Evolutionary conservation across 2,329 filamentous ascomycete species (phyloP), one percentile per base, ranked within the genome.

Genomic region (Sporothrix protearum): DNA sequence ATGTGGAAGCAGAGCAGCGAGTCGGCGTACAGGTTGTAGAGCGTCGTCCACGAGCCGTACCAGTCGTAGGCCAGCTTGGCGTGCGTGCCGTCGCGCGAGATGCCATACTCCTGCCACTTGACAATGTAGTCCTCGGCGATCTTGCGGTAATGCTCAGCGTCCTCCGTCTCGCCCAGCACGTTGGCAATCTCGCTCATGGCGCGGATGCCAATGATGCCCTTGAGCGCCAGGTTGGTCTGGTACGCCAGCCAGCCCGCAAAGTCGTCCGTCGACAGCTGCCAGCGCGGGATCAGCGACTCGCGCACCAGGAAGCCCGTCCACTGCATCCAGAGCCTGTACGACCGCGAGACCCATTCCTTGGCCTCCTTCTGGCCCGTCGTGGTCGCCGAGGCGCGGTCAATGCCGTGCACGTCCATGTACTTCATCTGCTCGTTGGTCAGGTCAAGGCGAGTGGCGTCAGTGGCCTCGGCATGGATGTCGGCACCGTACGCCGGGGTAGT

Each of bases 141-240:
- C 72, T 87, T 85, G 78, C 83, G 83, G 78, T 88, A 92, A 76
- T 90, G 82, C 53, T 85, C 81, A 57, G 85, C 86, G 73, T 93
- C 90, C 2, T 82, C 80, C 2, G 82, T 79, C 53, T 89, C 82
- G 69, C 86, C 89, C 42, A 88, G 81, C 2, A 91, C 79, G 36
- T 83, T 81, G 2, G 91, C 86, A 10, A 93, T 83, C 75, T 91
- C 87, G 77, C 88, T 88, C 89, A 93, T 93, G 45, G 91, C 91
- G 77, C 91, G 89, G 80, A 93, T 92, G 30, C 91, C 91, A 72
- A 94, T 85, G 73, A 93, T 92, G 42, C 91, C 91, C 79, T 93
- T 94, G 53, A 93, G 81, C 0, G 91, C 91, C 66, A 94, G 82
- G 75, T 93, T 93, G 0, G 90, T 92, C 78, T 93, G 91, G 68